Percentiles rank a stretch among this genome's conserved stretches.
Conservation (phyloP, 257 asterid genomes). For the Solanum chmielewskii region DNA sequence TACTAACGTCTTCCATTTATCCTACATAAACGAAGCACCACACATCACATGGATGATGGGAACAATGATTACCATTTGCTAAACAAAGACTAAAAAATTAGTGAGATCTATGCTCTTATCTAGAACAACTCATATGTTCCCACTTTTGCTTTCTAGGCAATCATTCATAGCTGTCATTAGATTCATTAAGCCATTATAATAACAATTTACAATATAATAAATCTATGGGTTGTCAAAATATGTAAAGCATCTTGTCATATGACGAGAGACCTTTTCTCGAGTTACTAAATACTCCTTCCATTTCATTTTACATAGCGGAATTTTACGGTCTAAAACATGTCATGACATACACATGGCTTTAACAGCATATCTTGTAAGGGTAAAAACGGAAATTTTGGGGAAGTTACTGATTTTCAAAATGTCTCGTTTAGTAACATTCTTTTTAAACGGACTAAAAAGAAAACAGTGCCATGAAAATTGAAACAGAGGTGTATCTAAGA, state of each 20-base stretch:
- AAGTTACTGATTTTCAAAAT: neutral
- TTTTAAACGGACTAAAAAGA: neutral
- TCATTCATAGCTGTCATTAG: slow-evolving; percentile 7
- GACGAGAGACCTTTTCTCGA: neutral
- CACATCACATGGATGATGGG: neutral
- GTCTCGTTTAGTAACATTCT: neutral
- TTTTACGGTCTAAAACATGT: neutral
- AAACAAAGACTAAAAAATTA: neutral
- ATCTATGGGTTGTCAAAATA: neutral
- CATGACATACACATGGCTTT: neutral
- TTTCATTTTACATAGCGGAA: neutral
- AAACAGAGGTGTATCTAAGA: neutral
- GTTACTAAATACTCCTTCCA: neutral
- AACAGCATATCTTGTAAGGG: neutral
- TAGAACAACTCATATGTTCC: slow-evolving; percentile 1
- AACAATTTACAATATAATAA: neutral
- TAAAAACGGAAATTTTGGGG: neutral
- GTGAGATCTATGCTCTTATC: neutral
- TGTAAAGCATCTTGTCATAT: neutral
- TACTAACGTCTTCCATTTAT: slow-evolving; percentile 85
- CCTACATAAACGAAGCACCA: slow-evolving; percentile 26
- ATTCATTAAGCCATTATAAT: neutral
- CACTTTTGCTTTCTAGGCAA: slow-evolving; percentile 22
- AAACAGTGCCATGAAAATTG: neutral
- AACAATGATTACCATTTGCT: neutral